Conservation (phyloP, 1,284 basidiomycete genomes). For the Trichosporon asahii region DNA sequence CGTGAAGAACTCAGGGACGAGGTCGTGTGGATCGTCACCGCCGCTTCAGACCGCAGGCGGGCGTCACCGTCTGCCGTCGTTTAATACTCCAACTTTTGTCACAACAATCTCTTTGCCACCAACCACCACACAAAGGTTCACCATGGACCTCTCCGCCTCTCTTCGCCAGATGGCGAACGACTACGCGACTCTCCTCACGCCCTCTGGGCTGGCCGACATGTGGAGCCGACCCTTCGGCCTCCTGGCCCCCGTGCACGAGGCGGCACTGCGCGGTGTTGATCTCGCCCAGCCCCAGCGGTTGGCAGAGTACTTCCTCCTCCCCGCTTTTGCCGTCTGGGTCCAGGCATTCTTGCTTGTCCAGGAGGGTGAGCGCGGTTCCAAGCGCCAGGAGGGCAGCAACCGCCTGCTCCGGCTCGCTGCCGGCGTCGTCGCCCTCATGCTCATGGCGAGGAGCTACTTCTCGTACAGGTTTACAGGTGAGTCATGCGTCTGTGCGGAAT, state of each 20-base stretch:
- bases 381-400: conserved; percentile 7
- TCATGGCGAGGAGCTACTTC: conserved; percentile 26
- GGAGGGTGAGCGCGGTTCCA: conserved; percentile 22
- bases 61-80: too few species aligned
- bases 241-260: conserved; percentile 11
- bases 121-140: background rate
- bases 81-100: background rate
- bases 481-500: conserved; percentile 14
- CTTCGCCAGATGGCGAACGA: background rate
- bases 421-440: conserved; percentile 24
- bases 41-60: too few species aligned
- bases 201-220: background rate
- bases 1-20: background rate
- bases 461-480: conserved; percentile 35
- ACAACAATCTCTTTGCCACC: conserved; percentile 3
- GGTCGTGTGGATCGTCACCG: background rate
- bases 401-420: conserved; percentile 23
- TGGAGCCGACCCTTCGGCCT: conserved; percentile 12
- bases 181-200: background rate
- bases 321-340: conserved; percentile 24
- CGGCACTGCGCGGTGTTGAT: conserved; percentile 5
- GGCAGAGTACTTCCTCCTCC: conserved; percentile 12
- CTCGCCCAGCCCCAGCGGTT: background rate
- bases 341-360: conserved; percentile 35
- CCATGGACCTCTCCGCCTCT: background rate